Evolutionary conservation across 2,329 filamentous ascomycete genomes (phyloP), one percentile per base, ranked within the genome.

Genomic region (Calycina herbarum): DNA sequence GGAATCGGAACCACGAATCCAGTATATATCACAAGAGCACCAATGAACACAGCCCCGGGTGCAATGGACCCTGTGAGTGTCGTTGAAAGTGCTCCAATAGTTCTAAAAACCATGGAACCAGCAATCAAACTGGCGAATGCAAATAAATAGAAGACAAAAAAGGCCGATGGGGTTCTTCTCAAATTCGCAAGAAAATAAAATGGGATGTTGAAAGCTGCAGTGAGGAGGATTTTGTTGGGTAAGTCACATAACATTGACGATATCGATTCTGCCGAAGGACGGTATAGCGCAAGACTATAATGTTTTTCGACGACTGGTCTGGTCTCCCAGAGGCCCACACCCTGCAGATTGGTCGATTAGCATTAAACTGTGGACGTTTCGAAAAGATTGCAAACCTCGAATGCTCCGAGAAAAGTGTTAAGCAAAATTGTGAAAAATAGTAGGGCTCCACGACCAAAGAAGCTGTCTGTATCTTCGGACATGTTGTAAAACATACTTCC

Each of bases 221-320:
- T 79, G 72, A 94, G 94, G n/a, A 78, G 45, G 8, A 96, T 78
- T 77, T 95, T 96, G 78, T 92, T 92, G 0, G 94, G 94, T 78
- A 96, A 79, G 72, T 97, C 94, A 91, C 87, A 66, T 92, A 75
- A 27, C 68, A 75, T 75, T 13, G 72, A 71, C 3, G 68, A 68
- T 27, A 66, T 35, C 15, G 93, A 92, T 82, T 97, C 93, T 17
- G 93, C 90, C 8, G 90, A 93, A 0, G 94, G 93, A 73, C 96
- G 94, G 73, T 97, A 96, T 20, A 97, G 83, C 20, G 93, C 93
- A 76, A 96, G 97, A 65, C 90, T 87, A 64, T 84, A 81, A 72
- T 97, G 94, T 77, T 97, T 97, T 76, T 97, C 93, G 67, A 97
- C 92, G 72, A 97, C 96, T 1, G 91, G 91, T 48, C 94, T 89